Percentiles rank a stretch among this genome's conserved stretches.
These are phyloP conservation scores for Aspergillus indologenus DNA, from an alignment of 495 filamentous ascomycete species.

Conservation along the genomic window DNA sequence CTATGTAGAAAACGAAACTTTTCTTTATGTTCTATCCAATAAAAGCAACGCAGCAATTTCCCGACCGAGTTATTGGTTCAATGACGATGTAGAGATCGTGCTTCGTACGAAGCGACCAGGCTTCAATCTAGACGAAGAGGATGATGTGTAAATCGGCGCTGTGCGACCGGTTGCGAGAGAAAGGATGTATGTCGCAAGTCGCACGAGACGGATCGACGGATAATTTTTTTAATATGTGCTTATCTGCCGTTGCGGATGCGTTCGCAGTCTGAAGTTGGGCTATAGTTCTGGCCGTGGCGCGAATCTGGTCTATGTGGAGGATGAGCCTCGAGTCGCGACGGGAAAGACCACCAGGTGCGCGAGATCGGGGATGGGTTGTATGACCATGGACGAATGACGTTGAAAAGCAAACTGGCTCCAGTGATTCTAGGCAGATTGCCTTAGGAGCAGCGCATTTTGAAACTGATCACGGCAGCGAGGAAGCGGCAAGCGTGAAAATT, in stretches of 20 bases:
- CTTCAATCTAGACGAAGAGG: slow-evolving; percentile 23
- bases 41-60: slow-evolving; percentile 17
- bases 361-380: slow-evolving; percentile 32
- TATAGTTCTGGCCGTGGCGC: slow-evolving; percentile 1
- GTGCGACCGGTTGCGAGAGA: slow-evolving; percentile 18
- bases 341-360: slow-evolving; percentile 21
- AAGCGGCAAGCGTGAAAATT: not conserved
- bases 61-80: slow-evolving; percentile 20
- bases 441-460: slow-evolving; percentile 41
- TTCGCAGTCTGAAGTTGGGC: not conserved
- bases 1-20: slow-evolving; percentile 26
- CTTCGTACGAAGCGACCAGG: slow-evolving; percentile 35
- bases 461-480: slow-evolving; percentile 9
- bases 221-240: not conserved
- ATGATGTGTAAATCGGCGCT: slow-evolving; percentile 13
- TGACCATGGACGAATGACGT: slow-evolving; percentile 39
- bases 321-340: slow-evolving; percentile 18
- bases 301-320: slow-evolving; percentile 14
- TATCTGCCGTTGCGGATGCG: not conserved
- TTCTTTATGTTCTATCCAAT: slow-evolving; percentile 27
- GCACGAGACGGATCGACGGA: slow-evolving; percentile 8
- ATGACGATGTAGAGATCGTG: slow-evolving; percentile 14
- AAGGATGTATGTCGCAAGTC: slow-evolving; percentile 4
- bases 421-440: slow-evolving; percentile 26
- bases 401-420: slow-evolving; percentile 32